Evolutionary conservation across 2,329 filamentous ascomycete genomes (phyloP), one percentile per base, ranked within the genome.

Genomic region (Penicillium sp.): DNA sequence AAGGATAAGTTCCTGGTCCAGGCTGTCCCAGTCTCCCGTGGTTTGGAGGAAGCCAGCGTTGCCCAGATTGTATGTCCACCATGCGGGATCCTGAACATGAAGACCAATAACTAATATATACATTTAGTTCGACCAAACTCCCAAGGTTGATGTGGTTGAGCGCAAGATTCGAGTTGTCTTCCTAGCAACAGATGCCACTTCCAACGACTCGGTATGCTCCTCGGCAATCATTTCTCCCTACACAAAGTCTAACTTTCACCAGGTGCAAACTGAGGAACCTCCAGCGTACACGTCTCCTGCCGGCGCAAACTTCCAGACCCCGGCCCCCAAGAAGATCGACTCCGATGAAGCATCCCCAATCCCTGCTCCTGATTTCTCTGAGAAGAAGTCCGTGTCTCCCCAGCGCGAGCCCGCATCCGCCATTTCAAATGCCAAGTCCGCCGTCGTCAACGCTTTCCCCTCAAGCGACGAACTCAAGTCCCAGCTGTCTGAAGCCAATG

Each of bases 1-100:
- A 89, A 91, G 75, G 93, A 97, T 83, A 97, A 97, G 81, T 97
- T 97, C 76, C 85, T 97, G 53, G 93, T 97, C 36, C 93, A 97
- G 78, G 95, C 92, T 27, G 90, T 96, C 48, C 82, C 87, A 50
- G 90, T 97, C 64, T 88, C 88, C 23, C 82, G 87, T 62, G 90
- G 96, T 70, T 90, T 92, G 78, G 91, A 96, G 70, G 91, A 90
- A 68, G 82, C 83, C 58, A 95, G 89, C 72, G 86, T 96, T 61
- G 83, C 87, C 48, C 84, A 90, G 45, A 91, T 97, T 70, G 91
- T 95, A 83, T 68, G 88, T 75, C 11, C 9, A 34, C 29, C 25
- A 27, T 51, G 40, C 49, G 4, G 25, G 33, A 40, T 43, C 36
- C 45, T 51, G 10, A 41, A 31, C 5, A 40, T 29, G n/a, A 64